phyloP scores from a whole-genome alignment of 1,139 yeast species.

The Pichia cactophila region DNA sequence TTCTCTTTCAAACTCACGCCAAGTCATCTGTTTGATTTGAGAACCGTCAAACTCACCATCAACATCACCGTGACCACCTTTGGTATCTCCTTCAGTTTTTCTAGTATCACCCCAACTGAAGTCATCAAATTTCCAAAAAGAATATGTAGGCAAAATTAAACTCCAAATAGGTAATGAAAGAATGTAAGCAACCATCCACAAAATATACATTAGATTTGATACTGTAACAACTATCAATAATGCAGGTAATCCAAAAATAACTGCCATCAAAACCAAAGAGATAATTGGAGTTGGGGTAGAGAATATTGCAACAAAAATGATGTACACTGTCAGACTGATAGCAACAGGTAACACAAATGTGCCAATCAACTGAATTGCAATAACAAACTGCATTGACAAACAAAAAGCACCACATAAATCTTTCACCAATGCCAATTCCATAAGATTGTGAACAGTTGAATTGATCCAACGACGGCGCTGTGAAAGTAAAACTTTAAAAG shows the following conservation, averaged over 20 bases:
- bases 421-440: constrained; percentile 81
- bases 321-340: constrained; percentile 77
- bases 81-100: constrained; percentile 66
- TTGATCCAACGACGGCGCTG: constrained; percentile 99
- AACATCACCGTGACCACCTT: constrained; percentile 55
- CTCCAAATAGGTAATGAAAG: constrained; percentile 92
- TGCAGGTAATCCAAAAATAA: constrained; percentile 89
- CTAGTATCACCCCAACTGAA: constrained; percentile 99
- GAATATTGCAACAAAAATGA: constrained; percentile 66
- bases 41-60: constrained; percentile 88
- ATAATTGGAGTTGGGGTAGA: constrained; percentile 77
- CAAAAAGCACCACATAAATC: constrained; percentile 97
- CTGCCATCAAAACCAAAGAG: constrained; percentile 70
- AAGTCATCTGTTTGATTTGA: constrained; percentile 79
- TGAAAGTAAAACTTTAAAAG: constrained; percentile 72
- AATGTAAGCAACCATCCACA: constrained; percentile 79
- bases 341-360: constrained; percentile 93
- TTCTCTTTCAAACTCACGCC: constrained; percentile 90
- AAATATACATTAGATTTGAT: constrained; percentile 62
- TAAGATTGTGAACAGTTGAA: constrained; percentile 89
- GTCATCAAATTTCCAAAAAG: constrained; percentile 96
- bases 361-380: constrained; percentile 80
- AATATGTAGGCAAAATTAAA: constrained; percentile 79
- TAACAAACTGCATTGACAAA: constrained; percentile 94
- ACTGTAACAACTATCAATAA: constrained; percentile 82